phyloP scores from a whole-genome alignment of 176 grass and related monocot genomes.

The Eragrostis nindensis region DNA sequence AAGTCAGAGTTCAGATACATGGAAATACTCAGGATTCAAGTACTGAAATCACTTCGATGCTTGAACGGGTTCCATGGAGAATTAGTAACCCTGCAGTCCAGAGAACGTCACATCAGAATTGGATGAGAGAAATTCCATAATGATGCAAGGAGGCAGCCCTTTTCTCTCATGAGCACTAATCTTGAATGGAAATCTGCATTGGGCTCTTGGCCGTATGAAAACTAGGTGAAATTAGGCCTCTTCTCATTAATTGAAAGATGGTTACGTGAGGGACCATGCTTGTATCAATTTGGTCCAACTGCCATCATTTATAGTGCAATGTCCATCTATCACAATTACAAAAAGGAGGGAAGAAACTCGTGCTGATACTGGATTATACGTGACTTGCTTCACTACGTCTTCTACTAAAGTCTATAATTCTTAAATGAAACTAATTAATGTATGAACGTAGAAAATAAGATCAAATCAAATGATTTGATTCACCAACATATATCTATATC shows the following conservation, averaged over 20 bases:
- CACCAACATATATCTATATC: neutral
- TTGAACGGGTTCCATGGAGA: neutral
- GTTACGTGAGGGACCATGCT: constrained; percentile 36
- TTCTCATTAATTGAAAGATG: constrained; percentile 37
- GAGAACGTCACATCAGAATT: constrained; percentile 34
- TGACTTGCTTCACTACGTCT: neutral
- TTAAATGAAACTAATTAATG: neutral
- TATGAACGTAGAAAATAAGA: neutral
- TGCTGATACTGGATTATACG: neutral
- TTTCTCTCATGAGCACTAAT: constrained; percentile 34
- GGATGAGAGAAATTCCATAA: constrained; percentile 21
- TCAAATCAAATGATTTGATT: neutral
- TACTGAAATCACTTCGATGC: neutral
- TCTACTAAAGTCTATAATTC: neutral
- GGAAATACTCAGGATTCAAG: constrained; percentile 25
- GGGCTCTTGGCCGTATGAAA: constrained; percentile 28
- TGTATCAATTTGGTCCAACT: constrained; percentile 3
- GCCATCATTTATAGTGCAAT: constrained; percentile 30
- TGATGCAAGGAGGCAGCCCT: neutral
- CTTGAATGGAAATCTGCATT: constrained; percentile 20
- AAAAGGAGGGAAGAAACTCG: neutral
- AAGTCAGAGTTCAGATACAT: constrained; percentile 18
- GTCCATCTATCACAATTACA: constrained; percentile 9
- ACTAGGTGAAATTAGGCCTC: neutral
- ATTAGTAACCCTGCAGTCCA: neutral